A percentile compares a stretch with the other conserved stretches of the same genome.
Conservation (phyloP, 2,329 filamentous ascomycete genomes). For the Aspergillus luchuensis region DNA sequence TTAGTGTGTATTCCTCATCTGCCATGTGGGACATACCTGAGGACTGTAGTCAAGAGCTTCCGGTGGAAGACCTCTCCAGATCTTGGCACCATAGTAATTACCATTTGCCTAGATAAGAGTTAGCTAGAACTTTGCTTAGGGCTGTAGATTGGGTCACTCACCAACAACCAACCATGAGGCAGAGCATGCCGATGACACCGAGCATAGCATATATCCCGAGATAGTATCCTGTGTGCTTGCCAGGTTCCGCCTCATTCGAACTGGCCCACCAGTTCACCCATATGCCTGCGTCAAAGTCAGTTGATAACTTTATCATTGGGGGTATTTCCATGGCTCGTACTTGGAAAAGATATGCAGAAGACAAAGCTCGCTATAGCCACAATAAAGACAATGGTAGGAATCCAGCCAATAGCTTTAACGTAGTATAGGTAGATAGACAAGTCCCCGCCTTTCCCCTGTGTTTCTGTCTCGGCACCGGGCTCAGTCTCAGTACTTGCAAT, state of each 20-base stretch:
- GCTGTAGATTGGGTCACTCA: slow-evolving; percentile 14
- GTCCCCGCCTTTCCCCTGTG: slow-evolving; percentile 43
- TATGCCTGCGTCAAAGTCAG: slow-evolving; percentile 29
- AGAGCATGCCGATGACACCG: slow-evolving; percentile 39
- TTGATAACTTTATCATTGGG: background rate
- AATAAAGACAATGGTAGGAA: slow-evolving; percentile 38
- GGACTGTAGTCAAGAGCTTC: slow-evolving; percentile 51
- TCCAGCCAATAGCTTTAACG: slow-evolving; percentile 40
- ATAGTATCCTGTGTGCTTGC: slow-evolving; percentile 39
- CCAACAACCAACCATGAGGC: slow-evolving; percentile 42
- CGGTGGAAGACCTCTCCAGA: slow-evolving; percentile 55
- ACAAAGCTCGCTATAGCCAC: slow-evolving; percentile 42
- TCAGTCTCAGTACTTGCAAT: slow-evolving; percentile 26
- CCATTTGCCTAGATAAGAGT: slow-evolving; percentile 44
- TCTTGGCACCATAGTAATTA: slow-evolving; percentile 56
- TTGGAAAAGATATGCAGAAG: slow-evolving; percentile 46
- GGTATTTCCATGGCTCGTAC: slow-evolving; percentile 22
- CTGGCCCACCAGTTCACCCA: slow-evolving; percentile 48
- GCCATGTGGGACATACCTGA: slow-evolving; percentile 35
- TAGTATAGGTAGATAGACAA: slow-evolving; percentile 47
- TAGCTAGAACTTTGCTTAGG: slow-evolving; percentile 4
- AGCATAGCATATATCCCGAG: slow-evolving; percentile 45
- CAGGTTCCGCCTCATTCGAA: slow-evolving; percentile 39
- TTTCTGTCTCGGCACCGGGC: slow-evolving; percentile 25
- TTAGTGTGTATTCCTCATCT: slow-evolving; percentile 27